Conservation (phyloP, 306 rosid species). For the Datisca glomerata region DNA sequence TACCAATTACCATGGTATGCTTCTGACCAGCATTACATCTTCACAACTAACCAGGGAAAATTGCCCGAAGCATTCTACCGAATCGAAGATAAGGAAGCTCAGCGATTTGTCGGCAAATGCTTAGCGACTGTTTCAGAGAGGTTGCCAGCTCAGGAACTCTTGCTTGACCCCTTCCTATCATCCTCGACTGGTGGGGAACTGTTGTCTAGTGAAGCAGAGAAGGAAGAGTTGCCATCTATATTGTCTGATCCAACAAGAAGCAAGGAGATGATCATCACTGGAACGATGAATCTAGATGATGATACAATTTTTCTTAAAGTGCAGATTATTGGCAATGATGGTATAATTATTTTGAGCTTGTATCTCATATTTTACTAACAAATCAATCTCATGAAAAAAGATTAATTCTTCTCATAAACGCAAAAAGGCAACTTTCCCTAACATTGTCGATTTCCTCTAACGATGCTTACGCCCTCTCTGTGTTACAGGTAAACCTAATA, state of each 20-base stretch:
- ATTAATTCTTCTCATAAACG: too few species aligned
- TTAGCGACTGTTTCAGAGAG: conserved; percentile 53
- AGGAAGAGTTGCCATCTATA: conserved; percentile 9
- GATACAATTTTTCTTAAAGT: conserved; percentile 61
- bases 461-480: background rate
- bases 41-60: too few species aligned
- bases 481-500: conserved; percentile 39
- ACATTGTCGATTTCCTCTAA: too few species aligned
- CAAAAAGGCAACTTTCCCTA: too few species aligned
- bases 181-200: conserved; percentile 15
- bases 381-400: too few species aligned
- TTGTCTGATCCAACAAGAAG: conserved; percentile 20
- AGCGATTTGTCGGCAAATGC: conserved; percentile 60
- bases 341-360: conserved; percentile 13
- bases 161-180: conserved; percentile 69
- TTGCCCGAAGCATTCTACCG: conserved; percentile 53
- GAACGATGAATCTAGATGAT: conserved; percentile 51
- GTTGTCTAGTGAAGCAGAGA: background rate
- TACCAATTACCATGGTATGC: too few species aligned
- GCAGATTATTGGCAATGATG: conserved; percentile 31
- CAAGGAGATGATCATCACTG: conserved; percentile 59
- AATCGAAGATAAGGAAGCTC: conserved; percentile 58
- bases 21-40: too few species aligned
- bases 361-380: background rate
- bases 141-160: conserved; percentile 53